Percentiles rank a stretch among this genome's conserved stretches.
Evolutionary conservation across 257 asterid genomes (phyloP).

Genomic region (Nicotiana noctiflora): DNA sequence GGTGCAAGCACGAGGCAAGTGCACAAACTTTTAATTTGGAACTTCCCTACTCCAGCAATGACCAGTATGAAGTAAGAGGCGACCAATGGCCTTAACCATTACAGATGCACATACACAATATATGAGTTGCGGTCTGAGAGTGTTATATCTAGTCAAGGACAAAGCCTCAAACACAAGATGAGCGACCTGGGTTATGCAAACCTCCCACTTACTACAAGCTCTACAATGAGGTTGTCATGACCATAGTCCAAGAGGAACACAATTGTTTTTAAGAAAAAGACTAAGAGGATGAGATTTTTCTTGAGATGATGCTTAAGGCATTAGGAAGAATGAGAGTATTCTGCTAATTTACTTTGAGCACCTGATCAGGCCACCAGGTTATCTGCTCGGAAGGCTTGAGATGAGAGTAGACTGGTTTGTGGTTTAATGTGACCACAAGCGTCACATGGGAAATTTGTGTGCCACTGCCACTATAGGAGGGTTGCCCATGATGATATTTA

Average conservation of each 20-base stretch:
- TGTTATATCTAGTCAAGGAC: background rate
- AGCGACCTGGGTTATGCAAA: background rate
- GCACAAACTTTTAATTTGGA: background rate
- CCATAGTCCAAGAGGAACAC: background rate
- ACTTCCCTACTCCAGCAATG: background rate
- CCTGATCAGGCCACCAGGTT: background rate
- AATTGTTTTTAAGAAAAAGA: background rate
- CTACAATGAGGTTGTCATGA: background rate
- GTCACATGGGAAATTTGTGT: background rate
- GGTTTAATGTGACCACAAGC: background rate
- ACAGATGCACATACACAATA: background rate
- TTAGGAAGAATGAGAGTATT: background rate
- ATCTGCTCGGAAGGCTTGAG: background rate
- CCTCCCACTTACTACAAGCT: background rate
- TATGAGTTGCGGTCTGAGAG: background rate
- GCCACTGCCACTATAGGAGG: background rate
- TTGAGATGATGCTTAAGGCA: background rate
- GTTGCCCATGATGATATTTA: background rate
- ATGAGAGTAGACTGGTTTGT: background rate
- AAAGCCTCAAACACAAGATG: background rate
- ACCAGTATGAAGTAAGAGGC: background rate
- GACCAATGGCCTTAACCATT: background rate
- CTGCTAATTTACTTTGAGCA: background rate
- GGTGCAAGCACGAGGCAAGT: background rate
- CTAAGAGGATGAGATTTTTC: background rate